Evolutionary conservation across 176 grass and related monocot genomes (phyloP).

Genomic region (Raddia guianensis): DNA sequence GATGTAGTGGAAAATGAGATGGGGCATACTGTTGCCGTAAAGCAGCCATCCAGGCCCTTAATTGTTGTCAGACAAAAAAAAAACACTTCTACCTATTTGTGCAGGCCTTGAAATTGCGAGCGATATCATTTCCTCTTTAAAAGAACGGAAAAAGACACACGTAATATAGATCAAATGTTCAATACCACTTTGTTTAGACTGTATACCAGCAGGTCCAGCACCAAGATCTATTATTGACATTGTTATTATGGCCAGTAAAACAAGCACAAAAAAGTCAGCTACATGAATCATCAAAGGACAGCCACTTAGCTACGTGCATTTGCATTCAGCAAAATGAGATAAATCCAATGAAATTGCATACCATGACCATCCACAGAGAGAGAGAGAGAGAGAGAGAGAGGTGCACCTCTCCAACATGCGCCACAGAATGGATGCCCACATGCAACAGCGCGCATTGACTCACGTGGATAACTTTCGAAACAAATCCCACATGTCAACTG

Average conservation of each 20-base stretch:
- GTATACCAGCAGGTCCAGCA: neutral
- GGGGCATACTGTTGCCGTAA: neutral
- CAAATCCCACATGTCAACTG: slow-evolving; percentile 99
- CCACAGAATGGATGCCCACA: slow-evolving; percentile 97
- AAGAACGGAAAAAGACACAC: neutral
- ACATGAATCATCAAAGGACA: neutral
- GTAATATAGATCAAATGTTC: neutral
- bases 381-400: neutral
- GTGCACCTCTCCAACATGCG: slow-evolving; percentile 91
- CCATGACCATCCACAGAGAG: neutral
- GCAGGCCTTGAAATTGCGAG: neutral
- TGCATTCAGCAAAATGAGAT: neutral
- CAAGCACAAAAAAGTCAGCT: neutral
- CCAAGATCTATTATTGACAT: neutral
- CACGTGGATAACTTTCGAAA: slow-evolving; percentile 79
- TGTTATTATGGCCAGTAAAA: neutral
- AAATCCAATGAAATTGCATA: neutral
- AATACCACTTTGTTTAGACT: neutral
- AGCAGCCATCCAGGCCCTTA: neutral
- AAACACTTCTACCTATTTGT: neutral
- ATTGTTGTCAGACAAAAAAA: neutral
- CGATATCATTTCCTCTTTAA: neutral
- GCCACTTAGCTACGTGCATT: neutral
- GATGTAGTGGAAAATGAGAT: neutral
- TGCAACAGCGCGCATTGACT: slow-evolving; percentile 68